A percentile compares a stretch with the other conserved stretches of the same genome.
phyloP scores from a whole-genome alignment of 73 alveolate species.

The Effrenium voratum region DNA sequence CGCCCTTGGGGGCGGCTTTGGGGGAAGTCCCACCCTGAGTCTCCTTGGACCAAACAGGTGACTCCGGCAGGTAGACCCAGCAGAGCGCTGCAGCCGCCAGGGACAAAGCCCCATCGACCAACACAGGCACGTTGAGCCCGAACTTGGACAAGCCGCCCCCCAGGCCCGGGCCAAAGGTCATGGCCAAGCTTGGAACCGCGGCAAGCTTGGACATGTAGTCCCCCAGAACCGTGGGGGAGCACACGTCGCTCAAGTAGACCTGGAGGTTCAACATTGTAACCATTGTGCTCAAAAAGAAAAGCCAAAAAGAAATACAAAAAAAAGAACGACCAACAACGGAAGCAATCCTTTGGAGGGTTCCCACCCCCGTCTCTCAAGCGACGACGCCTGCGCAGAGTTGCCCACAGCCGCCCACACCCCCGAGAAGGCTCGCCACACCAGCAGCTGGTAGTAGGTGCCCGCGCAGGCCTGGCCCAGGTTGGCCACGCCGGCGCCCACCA shows the following conservation, averaged over 20 bases:
- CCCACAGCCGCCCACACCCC: conserved; percentile 84
- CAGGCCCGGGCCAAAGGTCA: conserved; percentile 83
- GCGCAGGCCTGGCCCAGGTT: conserved; percentile 83
- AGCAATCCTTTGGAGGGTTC: not conserved
- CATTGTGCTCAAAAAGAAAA: not conserved
- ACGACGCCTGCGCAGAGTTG: conserved; percentile 2
- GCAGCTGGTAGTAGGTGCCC: conserved; percentile 23
- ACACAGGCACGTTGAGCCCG: conserved; percentile 44
- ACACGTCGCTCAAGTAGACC: conserved; percentile 69
- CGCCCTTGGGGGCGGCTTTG: not conserved
- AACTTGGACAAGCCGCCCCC: conserved; percentile 63
- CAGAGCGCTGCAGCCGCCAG: conserved; percentile 77
- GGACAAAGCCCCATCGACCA: conserved; percentile 64
- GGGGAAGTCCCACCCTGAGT: no score
- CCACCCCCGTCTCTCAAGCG: not conserved
- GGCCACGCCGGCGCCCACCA: conserved; percentile 73
- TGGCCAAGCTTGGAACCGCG: conserved; percentile 72
- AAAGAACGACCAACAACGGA: not conserved
- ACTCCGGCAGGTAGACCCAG: conserved; percentile 55
- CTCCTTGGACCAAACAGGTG: conserved; percentile 87
- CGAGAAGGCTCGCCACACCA: conserved; percentile 72
- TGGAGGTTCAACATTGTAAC: no score
- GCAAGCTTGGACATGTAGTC: conserved; percentile 58
- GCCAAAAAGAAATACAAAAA: not conserved
- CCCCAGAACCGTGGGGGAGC: conserved; percentile 33